Percentiles rank a stretch among this genome's conserved stretches.
Evolutionary conservation across 2,329 filamentous ascomycete genomes (phyloP).

Genomic region (Fusarium caatingaense): DNA sequence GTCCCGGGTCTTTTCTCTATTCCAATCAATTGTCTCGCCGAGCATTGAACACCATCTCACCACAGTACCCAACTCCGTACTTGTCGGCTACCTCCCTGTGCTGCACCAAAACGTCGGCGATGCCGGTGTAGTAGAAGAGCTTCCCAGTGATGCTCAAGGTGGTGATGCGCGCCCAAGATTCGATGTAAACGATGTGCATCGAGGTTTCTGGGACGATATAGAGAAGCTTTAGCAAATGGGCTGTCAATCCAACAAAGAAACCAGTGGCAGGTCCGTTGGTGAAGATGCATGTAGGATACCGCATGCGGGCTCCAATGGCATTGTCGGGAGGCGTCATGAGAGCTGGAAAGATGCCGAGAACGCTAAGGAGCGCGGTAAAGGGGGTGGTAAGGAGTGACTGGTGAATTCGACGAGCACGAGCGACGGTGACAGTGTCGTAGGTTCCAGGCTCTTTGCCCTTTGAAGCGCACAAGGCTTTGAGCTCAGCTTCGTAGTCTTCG

Average conservation of each 20-base stretch:
- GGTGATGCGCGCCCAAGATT: slow-evolving; percentile 90
- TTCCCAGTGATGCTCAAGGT: slow-evolving; percentile 86
- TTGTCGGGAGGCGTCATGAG: slow-evolving; percentile 56
- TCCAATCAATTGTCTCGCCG: slow-evolving; percentile 43
- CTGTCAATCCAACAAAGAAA: slow-evolving; percentile 74
- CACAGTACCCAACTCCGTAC: slow-evolving; percentile 54
- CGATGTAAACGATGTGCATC: slow-evolving; percentile 85
- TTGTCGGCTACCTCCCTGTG: slow-evolving; percentile 72
- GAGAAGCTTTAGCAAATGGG: slow-evolving; percentile 61
- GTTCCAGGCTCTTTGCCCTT: slow-evolving; percentile 53
- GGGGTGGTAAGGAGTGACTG: slow-evolving; percentile 82
- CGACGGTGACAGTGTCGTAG: slow-evolving; percentile 75
- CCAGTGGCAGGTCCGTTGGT: slow-evolving; percentile 92
- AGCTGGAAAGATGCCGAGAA: slow-evolving; percentile 70
- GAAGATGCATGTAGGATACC: slow-evolving; percentile 79
- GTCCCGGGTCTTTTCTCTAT: neutral
- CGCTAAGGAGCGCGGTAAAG: slow-evolving; percentile 72
- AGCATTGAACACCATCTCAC: slow-evolving; percentile 56
- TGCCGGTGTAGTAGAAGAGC: slow-evolving; percentile 70
- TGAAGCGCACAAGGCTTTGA: slow-evolving; percentile 41
- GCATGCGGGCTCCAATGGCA: slow-evolving; percentile 39
- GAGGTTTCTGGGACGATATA: slow-evolving; percentile 60
- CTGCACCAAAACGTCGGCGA: slow-evolving; percentile 87
- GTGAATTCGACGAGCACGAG: slow-evolving; percentile 83
- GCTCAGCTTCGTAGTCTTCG: slow-evolving; percentile 61